phyloP scores from a whole-genome alignment of 352 stramenopile species.

The Phytophthora megakarya region DNA sequence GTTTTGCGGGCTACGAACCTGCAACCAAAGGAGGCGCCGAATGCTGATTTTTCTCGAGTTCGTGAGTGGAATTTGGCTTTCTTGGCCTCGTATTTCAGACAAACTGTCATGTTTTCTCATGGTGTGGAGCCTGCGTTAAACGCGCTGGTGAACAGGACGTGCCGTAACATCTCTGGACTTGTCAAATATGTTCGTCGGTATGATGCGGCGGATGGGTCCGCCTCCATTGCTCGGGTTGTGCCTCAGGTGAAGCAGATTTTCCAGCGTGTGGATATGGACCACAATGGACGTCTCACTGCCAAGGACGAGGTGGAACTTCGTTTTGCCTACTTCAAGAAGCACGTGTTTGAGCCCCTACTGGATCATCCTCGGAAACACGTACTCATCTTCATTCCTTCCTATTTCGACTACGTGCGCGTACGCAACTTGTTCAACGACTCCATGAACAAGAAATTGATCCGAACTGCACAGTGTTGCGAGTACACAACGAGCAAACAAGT shows the following conservation, averaged over 20 bases:
- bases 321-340: conserved; percentile 80
- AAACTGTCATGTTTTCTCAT: conserved; percentile 76
- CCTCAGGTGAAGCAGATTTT: conserved; percentile 82
- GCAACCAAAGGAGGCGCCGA: conserved; percentile 66
- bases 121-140: conserved; percentile 64
- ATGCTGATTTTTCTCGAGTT: conserved; percentile 76
- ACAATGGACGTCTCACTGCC: conserved; percentile 31
- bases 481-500: conserved; percentile 74
- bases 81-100: conserved; percentile 67
- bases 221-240: conserved; percentile 68
- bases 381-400: conserved; percentile 83
- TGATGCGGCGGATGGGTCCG: conserved; percentile 49
- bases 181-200: conserved; percentile 67
- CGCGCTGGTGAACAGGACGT: conserved; percentile 61
- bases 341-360: conserved; percentile 77
- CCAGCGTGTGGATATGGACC: conserved; percentile 66
- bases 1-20: conserved; percentile 69
- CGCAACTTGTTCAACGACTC: conserved; percentile 80
- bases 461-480: conserved; percentile 71
- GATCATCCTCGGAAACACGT: conserved; percentile 72
- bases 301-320: conserved; percentile 62
- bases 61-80: conserved; percentile 80
- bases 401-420: conserved; percentile 89
- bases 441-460: conserved; percentile 79
- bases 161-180: conserved; percentile 56